Conservation (phyloP, 1,284 basidiomycete genomes). For the Cutaneotrichosporon dermatis region DNA sequence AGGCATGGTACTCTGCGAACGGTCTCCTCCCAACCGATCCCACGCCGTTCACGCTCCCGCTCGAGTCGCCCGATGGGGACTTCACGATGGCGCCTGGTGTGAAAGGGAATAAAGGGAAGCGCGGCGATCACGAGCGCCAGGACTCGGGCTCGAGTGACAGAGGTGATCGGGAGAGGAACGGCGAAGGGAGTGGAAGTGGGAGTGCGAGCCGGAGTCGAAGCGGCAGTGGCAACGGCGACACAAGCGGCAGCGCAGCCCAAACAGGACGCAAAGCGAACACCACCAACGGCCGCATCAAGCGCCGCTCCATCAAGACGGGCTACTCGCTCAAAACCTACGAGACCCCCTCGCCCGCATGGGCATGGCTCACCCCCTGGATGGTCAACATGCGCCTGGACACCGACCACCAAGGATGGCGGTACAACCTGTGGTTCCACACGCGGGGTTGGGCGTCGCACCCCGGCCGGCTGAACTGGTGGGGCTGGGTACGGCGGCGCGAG, state of each 20-base stretch:
- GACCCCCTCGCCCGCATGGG: conserved; percentile 44
- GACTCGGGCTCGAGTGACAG: no score
- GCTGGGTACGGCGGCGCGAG: conserved; percentile 46
- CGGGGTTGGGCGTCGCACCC: conserved; percentile 39
- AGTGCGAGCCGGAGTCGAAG: no score
- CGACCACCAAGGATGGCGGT: conserved; percentile 49
- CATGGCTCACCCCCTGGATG: conserved; percentile 48
- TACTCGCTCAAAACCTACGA: conserved; percentile 45
- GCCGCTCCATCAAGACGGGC: conserved; percentile 37
- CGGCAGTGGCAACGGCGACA: no score
- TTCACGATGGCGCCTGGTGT: not conserved
- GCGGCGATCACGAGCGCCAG: no score
- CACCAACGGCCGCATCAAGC: no score
- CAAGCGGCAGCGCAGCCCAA: no score
- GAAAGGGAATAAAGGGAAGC: no score
- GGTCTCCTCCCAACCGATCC: conserved; percentile 47
- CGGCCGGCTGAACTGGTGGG: conserved; percentile 40
- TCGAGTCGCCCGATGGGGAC: not conserved
- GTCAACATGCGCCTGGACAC: conserved; percentile 48
- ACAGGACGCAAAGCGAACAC: no score
- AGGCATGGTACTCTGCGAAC: conserved; percentile 42
- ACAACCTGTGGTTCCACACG: conserved; percentile 45
- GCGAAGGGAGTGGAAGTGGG: no score
- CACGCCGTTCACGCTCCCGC: conserved; percentile 40
- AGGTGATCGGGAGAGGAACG: no score